A percentile compares a stretch with the other conserved stretches of the same genome.
Conservation (phyloP, 2,329 filamentous ascomycete genomes). For the Alternaria hordeiaustralica region DNA sequence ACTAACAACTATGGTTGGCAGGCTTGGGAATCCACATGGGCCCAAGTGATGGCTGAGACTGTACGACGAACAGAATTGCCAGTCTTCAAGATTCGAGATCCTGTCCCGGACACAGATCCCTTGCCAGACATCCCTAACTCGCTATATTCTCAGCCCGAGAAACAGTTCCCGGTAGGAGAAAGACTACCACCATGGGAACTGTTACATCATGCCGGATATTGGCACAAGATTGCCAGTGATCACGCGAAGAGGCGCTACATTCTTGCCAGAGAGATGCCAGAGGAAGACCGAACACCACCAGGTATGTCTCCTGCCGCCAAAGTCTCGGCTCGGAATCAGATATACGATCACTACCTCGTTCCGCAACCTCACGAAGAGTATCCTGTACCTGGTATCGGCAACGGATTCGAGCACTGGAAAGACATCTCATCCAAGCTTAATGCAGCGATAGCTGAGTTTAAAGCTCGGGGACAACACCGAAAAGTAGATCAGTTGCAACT, state of each 20-base stretch:
- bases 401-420: conserved; percentile 59
- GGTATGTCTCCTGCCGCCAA: conserved; percentile 63
- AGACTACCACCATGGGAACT: conserved; percentile 63
- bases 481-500: conserved; percentile 62
- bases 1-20: conserved; percentile 91
- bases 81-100: conserved; percentile 45
- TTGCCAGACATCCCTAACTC: conserved; percentile 40
- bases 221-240: conserved; percentile 61
- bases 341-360: conserved; percentile 67
- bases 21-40: conserved; percentile 86
- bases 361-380: conserved; percentile 65
- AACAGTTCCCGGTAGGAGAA: conserved; percentile 56
- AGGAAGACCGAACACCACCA: conserved; percentile 64
- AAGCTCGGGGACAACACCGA: conserved; percentile 59
- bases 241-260: conserved; percentile 58
- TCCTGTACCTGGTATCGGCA: conserved; percentile 50
- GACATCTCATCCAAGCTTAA: conserved; percentile 59
- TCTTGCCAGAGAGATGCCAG: conserved; percentile 62
- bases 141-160: conserved; percentile 59
- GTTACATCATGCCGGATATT: conserved; percentile 69
- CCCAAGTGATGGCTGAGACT: conserved; percentile 66
- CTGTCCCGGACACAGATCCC: conserved; percentile 28
- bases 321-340: conserved; percentile 59
- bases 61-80: conserved; percentile 61
- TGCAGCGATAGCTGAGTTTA: conserved; percentile 58